Percentiles rank a stretch among this genome's conserved stretches.
phyloP scores from a whole-genome alignment of 2,329 filamentous ascomycete genomes.

The Alternaria tenuissima region DNA sequence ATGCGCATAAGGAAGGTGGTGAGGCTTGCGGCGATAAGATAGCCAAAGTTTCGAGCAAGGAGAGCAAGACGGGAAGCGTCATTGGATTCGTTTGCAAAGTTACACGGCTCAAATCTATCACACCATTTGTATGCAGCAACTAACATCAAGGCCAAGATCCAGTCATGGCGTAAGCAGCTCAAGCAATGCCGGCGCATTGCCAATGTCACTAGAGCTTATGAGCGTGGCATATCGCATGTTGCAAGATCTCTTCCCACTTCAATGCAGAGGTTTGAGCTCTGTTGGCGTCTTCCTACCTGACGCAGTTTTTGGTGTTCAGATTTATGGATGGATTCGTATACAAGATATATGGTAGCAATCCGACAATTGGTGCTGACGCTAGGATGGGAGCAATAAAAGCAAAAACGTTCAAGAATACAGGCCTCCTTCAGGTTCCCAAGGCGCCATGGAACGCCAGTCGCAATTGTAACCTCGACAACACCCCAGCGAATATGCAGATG shows the following conservation, averaged over 20 bases:
- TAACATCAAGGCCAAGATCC: neutral
- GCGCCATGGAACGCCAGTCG: constrained; percentile 15
- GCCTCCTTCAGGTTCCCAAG: neutral
- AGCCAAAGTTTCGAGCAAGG: neutral
- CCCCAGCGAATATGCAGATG: neutral
- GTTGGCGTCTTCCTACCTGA: neutral
- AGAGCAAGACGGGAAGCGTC: neutral
- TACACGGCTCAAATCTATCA: neutral
- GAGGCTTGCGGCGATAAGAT: constrained; percentile 7
- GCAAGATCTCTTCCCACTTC: neutral
- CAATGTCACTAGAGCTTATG: neutral
- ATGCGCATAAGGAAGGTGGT: constrained; percentile 15
- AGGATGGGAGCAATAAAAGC: neutral
- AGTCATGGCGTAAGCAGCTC: neutral
- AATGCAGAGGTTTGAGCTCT: neutral
- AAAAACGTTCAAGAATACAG: neutral
- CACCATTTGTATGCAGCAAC: neutral
- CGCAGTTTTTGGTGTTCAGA: neutral
- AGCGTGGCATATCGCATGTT: no score
- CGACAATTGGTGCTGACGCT: neutral
- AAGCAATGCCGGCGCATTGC: neutral
- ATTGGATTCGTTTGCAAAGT: neutral
- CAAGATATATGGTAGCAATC: neutral
- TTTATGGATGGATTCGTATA: neutral
- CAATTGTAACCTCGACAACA: neutral